These are phyloP conservation scores for Rhodosporidiobolus odoratus DNA, from an alignment of 768 basidiomycete genomes.

Conservation along the genomic window DNA sequence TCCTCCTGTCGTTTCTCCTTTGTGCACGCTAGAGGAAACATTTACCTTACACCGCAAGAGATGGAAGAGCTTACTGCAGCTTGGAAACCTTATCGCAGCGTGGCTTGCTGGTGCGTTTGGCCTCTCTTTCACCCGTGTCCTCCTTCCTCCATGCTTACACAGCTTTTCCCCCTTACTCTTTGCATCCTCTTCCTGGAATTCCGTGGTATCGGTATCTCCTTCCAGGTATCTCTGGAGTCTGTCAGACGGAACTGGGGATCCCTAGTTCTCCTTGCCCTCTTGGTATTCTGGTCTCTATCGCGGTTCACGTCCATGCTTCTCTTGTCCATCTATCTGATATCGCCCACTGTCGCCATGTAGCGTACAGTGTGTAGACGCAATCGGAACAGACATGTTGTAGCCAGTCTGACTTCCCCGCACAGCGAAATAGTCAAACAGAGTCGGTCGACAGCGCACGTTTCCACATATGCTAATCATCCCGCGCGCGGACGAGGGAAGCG, in stretches of 20 bases:
- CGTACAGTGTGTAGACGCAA: too few species aligned
- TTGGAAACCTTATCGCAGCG: slow-evolving; percentile 37
- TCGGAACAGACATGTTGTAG: too few species aligned
- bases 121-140: neutral
- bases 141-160: neutral
- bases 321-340: neutral
- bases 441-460: too few species aligned
- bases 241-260: neutral
- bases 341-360: too few species aligned
- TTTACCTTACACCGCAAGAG: slow-evolving; percentile 38
- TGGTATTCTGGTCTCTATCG: neutral
- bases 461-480: too few species aligned
- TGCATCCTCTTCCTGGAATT: too few species aligned
- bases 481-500: too few species aligned
- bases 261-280: neutral
- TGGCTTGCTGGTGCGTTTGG: slow-evolving; percentile 36
- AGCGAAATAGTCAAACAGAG: too few species aligned
- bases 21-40: slow-evolving; percentile 29
- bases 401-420: too few species aligned
- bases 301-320: neutral
- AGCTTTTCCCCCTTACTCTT: neutral
- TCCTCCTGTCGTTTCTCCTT: neutral
- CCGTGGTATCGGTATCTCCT: too few species aligned
- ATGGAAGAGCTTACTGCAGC: slow-evolving; percentile 41
- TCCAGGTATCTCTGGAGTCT: slow-evolving; percentile 11